Evolutionary conservation across 2,329 filamentous ascomycete species (phyloP), one percentile per base, ranked within the genome.

Genomic region (Monosporascus sp.): DNA sequence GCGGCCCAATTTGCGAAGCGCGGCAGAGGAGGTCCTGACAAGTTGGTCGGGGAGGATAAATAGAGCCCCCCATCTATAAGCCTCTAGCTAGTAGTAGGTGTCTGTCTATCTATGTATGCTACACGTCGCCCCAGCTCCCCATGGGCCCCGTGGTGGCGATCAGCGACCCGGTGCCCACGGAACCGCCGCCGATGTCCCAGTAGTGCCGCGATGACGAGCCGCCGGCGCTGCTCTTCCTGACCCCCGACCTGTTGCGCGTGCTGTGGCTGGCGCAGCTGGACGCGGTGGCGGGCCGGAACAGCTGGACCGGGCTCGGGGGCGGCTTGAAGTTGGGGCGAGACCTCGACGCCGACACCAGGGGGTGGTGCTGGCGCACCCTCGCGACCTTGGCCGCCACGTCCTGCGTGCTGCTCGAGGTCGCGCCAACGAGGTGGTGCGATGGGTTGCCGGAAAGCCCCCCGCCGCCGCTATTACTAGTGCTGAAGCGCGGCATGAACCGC

Each of bases 191-290:
- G 59, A 96, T 83, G 69, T 96, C 92, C 92, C 92, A 97, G 70
- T 95, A 97, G 67, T 96, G 90, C 51, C 91, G 77, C 46, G 86
- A 90, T 24, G 67, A 68, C 45, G 88, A 92, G 36, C 84, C 81
- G 24, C 17, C 38, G 17, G 9, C 17, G 59, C 83, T 86, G 62
- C 84, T 89, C 50, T 81, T 77, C 63, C 80, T 78, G 40, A 83
- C 85, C 24, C 22, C 14, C 2, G 26, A 22, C 36, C 84, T 90
- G 61, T 86, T 84, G 68, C 87, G 86, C 7, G 90, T 90, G 69
- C 90, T 95, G 72, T 96, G 90, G 66, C 90, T 96, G 4, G 90
- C 91, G 69, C 91, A 96, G 69, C 89, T 95, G 54, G 84, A 73
- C 70, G 73, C 69, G 58, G 84, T 73, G 70, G 73, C 69, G 59